Evolutionary conservation across 495 filamentous ascomycete genomes (phyloP).

Genomic region (Acidomyces sp.): DNA sequence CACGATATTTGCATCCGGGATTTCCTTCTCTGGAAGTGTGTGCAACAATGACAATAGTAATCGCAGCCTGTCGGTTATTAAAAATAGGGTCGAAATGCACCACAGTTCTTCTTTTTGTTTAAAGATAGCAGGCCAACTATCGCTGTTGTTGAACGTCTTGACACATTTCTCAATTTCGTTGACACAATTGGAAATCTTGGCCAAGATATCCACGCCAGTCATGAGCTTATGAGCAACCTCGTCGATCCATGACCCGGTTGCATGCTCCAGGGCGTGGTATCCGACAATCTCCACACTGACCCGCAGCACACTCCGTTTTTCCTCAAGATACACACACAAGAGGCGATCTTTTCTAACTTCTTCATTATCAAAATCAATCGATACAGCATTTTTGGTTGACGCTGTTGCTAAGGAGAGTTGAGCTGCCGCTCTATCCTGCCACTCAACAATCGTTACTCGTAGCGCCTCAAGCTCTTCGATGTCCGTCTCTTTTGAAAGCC

Average conservation of each 20-base stretch:
- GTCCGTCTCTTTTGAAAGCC: slow-evolving; percentile 62
- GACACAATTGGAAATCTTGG: no score
- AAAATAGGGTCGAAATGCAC: slow-evolving; percentile 47
- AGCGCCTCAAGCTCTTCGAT: slow-evolving; percentile 77
- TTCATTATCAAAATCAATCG: slow-evolving; percentile 30
- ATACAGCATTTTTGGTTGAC: slow-evolving; percentile 53
- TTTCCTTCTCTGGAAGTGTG: slow-evolving; percentile 33
- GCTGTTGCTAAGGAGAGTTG: slow-evolving; percentile 54
- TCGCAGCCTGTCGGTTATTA: slow-evolving; percentile 59
- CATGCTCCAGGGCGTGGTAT: not conserved
- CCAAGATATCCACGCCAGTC: no score
- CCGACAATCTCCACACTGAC: slow-evolving; percentile 28
- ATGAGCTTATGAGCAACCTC: slow-evolving; percentile 1
- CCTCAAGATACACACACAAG: slow-evolving; percentile 54
- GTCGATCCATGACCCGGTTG: slow-evolving; percentile 6
- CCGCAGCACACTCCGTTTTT: slow-evolving; percentile 46
- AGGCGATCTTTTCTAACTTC: slow-evolving; percentile 44
- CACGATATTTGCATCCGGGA: slow-evolving; percentile 46
- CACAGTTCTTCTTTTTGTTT: slow-evolving; percentile 47
- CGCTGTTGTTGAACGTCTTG: slow-evolving; percentile 34
- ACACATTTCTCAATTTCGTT: slow-evolving; percentile 35
- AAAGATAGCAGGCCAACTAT: slow-evolving; percentile 39
- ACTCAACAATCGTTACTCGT: slow-evolving; percentile 68
- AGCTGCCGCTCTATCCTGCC: slow-evolving; percentile 54
- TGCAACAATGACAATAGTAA: slow-evolving; percentile 59